These are phyloP conservation scores for Malassezia equina DNA, from an alignment of 1,284 basidiomycete genomes.

Conservation along the genomic window DNA sequence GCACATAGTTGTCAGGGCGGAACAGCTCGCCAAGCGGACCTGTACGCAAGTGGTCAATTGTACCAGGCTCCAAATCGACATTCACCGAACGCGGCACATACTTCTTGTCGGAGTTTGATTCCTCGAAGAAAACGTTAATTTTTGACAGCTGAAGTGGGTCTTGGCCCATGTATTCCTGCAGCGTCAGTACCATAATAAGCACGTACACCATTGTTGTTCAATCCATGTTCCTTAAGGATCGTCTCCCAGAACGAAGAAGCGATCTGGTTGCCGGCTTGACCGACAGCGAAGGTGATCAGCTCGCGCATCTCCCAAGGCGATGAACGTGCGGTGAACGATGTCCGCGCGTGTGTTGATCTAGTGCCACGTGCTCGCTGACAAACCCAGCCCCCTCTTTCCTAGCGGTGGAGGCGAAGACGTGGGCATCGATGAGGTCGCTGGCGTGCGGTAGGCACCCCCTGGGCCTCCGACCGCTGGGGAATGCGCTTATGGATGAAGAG, in stretches of 20 bases:
- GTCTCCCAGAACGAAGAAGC: conserved; percentile 45
- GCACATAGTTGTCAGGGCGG: conserved; percentile 68
- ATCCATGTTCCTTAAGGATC: conserved; percentile 46
- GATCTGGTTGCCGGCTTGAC: conserved; percentile 60
- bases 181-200: background rate
- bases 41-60: conserved; percentile 61
- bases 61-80: conserved; percentile 81
- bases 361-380: conserved; percentile 8
- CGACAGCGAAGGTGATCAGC: conserved; percentile 25
- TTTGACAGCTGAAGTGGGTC: conserved; percentile 34
- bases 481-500: conserved; percentile 28
- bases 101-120: conserved; percentile 37
- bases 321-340: background rate
- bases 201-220: conserved; percentile 39
- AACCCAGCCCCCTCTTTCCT: background rate
- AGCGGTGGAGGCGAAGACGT: background rate
- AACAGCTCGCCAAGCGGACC: conserved; percentile 66
- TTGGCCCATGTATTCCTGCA: conserved; percentile 37
- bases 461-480: conserved; percentile 35
- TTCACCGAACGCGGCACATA: conserved; percentile 40
- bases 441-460: conserved; percentile 28
- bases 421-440: background rate
- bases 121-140: conserved; percentile 47
- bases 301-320: conserved; percentile 12
- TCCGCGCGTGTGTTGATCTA: conserved; percentile 7